These are phyloP conservation scores for Apocynum venetum DNA, from an alignment of 257 asterid species.

Conservation along the genomic window DNA sequence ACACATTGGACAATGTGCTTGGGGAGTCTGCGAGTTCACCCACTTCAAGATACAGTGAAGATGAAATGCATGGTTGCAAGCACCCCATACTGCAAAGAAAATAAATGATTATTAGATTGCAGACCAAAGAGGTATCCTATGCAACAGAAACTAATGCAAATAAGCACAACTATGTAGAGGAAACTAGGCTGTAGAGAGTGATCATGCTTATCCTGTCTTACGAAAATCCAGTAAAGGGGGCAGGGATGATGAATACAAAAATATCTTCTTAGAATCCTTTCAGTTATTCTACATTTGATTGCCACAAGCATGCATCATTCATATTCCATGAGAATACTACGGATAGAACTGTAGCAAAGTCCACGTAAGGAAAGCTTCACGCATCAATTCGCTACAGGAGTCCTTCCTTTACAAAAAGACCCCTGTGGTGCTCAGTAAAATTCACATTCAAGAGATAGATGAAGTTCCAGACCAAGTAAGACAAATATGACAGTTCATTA, in stretches of 20 bases:
- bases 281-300: background rate
- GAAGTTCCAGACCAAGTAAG: background rate
- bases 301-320: background rate
- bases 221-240: background rate
- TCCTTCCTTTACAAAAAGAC: background rate
- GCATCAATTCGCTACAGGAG: background rate
- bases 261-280: background rate
- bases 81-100: slow-evolving; percentile 63
- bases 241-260: background rate
- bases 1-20: slow-evolving; percentile 95
- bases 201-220: background rate
- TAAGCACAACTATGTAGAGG: background rate
- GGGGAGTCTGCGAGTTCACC: slow-evolving; percentile 87
- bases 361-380: background rate
- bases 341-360: background rate
- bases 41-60: slow-evolving; percentile 93
- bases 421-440: background rate
- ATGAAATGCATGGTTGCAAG: slow-evolving; percentile 91
- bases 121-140: background rate
- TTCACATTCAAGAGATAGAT: no score
- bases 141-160: background rate
- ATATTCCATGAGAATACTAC: background rate
- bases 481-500: background rate
- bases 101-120: background rate
- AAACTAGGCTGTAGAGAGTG: background rate